Percentiles rank a stretch among this genome's conserved stretches.
Evolutionary conservation across 78 protist genomes (phyloP).

Genomic region (Ministeria vibrans): DNA sequence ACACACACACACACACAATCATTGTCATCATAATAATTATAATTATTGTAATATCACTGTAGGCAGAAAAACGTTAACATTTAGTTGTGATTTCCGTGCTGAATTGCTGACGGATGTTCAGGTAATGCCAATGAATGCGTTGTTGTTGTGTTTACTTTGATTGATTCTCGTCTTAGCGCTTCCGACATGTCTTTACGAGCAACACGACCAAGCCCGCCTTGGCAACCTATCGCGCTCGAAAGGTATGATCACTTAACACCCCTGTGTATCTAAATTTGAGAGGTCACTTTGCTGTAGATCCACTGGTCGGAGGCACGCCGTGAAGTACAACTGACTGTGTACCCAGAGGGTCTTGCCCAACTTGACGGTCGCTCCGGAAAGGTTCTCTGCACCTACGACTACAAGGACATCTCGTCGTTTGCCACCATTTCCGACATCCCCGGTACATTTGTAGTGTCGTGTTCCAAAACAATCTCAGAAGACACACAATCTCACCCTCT

Average conservation of each 20-base stretch:
- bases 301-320: slow-evolving; percentile 18
- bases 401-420: slow-evolving; percentile 20
- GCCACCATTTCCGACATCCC: slow-evolving; percentile 6
- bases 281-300: not conserved
- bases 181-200: not conserved
- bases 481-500: not conserved
- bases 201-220: not conserved
- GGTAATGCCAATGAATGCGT: not conserved
- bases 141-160: not conserved
- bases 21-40: not conserved
- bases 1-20: not conserved
- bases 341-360: not conserved
- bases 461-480: not conserved
- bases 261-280: not conserved
- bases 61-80: not conserved
- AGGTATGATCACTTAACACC: not conserved
- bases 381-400: slow-evolving; percentile 23
- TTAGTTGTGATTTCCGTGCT: not conserved
- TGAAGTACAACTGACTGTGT: not conserved
- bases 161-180: not conserved
- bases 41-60: not conserved
- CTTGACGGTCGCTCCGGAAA: not conserved
- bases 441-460: not conserved
- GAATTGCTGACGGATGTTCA: slow-evolving; percentile 2
- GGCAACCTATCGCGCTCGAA: not conserved